A percentile compares a stretch with the other conserved stretches of the same genome.
Conservation (phyloP, 164 flowering plant species). For the Umbellularia californica region DNA sequence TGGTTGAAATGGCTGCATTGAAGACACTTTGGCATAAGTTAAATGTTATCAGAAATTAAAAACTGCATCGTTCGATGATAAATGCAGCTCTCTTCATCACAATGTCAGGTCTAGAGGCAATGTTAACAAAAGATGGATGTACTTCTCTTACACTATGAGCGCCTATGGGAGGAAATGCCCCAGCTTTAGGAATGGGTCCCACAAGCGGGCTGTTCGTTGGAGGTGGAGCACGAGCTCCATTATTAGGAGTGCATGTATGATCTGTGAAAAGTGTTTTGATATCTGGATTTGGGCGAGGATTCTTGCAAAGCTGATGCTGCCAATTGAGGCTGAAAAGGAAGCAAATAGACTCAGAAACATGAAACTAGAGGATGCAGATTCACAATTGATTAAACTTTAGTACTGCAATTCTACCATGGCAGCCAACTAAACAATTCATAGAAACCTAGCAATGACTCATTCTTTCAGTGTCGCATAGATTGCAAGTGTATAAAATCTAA, state of each 20-base stretch:
- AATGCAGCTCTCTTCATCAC: no score
- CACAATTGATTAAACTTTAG: neutral
- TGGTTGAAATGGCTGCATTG: conserved; percentile 18
- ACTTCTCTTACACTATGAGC: conserved; percentile 12
- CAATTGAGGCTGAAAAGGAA: conserved; percentile 19
- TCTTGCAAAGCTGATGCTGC: conserved; percentile 22
- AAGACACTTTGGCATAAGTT: neutral
- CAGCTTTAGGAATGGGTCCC: conserved; percentile 19
- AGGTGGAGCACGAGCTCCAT: conserved; percentile 16
- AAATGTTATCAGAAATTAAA: neutral
- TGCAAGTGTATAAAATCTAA: neutral
- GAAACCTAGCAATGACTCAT: neutral
- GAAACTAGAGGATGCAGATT: neutral
- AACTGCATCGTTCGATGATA: neutral
- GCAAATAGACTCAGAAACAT: neutral
- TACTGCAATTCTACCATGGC: neutral
- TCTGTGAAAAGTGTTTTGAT: conserved; percentile 19
- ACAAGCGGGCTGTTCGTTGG: conserved; percentile 14
- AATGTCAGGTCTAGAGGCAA: no score
- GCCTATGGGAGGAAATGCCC: conserved; percentile 19
- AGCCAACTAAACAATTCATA: neutral
- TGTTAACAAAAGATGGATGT: neutral
- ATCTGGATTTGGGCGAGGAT: conserved; percentile 18
- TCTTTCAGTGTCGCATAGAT: neutral
- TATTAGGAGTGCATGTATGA: conserved; percentile 15